Evolutionary conservation across 2,329 filamentous ascomycete genomes (phyloP).

Genomic region (Phoma herbarum): DNA sequence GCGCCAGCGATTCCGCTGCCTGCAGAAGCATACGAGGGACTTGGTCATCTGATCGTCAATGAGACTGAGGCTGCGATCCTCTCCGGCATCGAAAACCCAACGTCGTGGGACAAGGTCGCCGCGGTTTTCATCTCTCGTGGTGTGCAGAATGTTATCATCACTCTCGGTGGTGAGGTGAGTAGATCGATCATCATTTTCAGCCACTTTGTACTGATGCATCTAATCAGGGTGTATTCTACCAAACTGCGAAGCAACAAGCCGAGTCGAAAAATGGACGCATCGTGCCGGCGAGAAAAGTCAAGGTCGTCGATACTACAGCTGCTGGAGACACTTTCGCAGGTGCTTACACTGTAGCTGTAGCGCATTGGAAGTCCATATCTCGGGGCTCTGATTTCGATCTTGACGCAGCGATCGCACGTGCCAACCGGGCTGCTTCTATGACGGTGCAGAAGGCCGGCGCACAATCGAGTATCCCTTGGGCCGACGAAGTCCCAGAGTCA

Average conservation of each 20-base stretch:
- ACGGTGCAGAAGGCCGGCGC: constrained; percentile 73
- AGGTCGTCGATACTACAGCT: constrained; percentile 90
- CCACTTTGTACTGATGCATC: constrained; percentile 35
- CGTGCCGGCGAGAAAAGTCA: constrained; percentile 72
- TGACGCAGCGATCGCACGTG: constrained; percentile 66
- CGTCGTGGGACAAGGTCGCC: constrained; percentile 47
- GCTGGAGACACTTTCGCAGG: constrained; percentile 96
- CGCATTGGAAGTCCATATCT: constrained; percentile 57
- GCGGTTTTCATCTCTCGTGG: constrained; percentile 70
- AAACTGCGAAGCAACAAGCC: constrained; percentile 58
- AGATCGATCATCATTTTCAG: too few species aligned
- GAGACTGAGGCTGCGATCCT: constrained; percentile 87
- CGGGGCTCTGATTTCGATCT: constrained; percentile 58
- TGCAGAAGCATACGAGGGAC: constrained; percentile 68
- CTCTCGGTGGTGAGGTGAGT: constrained; percentile 78
- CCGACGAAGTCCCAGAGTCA: constrained; percentile 59
- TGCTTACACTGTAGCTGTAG: constrained; percentile 79
- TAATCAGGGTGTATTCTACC: constrained; percentile 51
- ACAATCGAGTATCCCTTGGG: constrained; percentile 73
- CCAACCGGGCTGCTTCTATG: constrained; percentile 69
- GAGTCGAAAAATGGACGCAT: constrained; percentile 53
- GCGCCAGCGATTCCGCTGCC: constrained; percentile 76
- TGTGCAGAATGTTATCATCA: constrained; percentile 81
- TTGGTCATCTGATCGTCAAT: constrained; percentile 86
- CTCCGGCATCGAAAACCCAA: constrained; percentile 59